A percentile compares a stretch with the other conserved stretches of the same genome.
phyloP scores from a whole-genome alignment of 1,284 basidiomycete species.

The Wallemia ichthyophaga region DNA sequence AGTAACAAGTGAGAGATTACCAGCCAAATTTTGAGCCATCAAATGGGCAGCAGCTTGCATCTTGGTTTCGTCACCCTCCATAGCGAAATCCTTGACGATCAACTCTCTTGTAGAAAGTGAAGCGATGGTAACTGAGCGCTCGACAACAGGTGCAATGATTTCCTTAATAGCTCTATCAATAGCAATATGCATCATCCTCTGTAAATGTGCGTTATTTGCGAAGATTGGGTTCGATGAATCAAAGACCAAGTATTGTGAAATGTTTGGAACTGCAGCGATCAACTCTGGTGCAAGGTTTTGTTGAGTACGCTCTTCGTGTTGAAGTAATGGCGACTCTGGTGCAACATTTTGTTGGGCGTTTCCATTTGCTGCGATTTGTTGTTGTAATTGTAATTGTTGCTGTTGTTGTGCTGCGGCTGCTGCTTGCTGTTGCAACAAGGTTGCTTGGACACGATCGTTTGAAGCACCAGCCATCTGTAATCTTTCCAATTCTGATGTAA shows the following conservation, averaged over 20 bases:
- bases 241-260: constrained; percentile 47
- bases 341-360: constrained; percentile 6
- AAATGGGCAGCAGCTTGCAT: constrained; percentile 71
- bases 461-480: constrained; percentile 6
- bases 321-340: neutral
- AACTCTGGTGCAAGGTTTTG: constrained; percentile 15
- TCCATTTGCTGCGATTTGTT: constrained; percentile 3
- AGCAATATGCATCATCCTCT: constrained; percentile 67
- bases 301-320: neutral
- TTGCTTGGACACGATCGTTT: constrained; percentile 4
- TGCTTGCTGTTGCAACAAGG: constrained; percentile 2
- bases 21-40: constrained; percentile 91
- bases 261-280: constrained; percentile 35
- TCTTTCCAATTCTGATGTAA: neutral
- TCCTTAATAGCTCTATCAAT: constrained; percentile 87
- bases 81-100: constrained; percentile 85
- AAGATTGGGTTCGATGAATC: constrained; percentile 29
- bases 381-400: constrained; percentile 5
- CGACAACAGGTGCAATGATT: constrained; percentile 92
- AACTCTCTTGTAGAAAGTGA: constrained; percentile 90
- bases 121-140: constrained; percentile 95
- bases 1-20: constrained; percentile 82
- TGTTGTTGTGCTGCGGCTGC: constrained; percentile 3
- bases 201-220: constrained; percentile 51
- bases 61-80: constrained; percentile 70